These are phyloP conservation scores for Thermothielavioides terrestris DNA, from an alignment of 495 filamentous ascomycete genomes.

Conservation along the genomic window DNA sequence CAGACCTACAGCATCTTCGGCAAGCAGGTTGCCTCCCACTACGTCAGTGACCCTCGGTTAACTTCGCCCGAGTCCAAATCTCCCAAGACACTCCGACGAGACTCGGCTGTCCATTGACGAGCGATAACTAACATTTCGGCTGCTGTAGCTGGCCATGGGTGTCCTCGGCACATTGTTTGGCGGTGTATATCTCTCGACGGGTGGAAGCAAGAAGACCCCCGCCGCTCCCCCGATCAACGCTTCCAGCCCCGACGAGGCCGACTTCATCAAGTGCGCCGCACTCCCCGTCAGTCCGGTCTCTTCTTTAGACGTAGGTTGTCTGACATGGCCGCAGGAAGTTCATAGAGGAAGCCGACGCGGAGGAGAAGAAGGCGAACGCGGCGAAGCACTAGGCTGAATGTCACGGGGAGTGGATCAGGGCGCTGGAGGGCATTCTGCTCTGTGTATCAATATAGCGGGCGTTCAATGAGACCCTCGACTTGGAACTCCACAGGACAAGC, in stretches of 20 bases:
- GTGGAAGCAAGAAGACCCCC: conserved; percentile 55
- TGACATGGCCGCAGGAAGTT: conserved; percentile 57
- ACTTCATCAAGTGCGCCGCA: conserved; percentile 85
- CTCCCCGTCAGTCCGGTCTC: neutral
- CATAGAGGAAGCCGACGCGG: conserved; percentile 60
- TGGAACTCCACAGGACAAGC: neutral
- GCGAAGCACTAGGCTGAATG: conserved; percentile 13
- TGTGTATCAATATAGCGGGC: conserved; percentile 23
- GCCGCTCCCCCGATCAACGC: conserved; percentile 76
- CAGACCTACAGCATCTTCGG: conserved; percentile 76
- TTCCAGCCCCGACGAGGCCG: conserved; percentile 83
- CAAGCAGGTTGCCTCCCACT: conserved; percentile 86
- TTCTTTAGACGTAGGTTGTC: neutral
- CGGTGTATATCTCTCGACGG: conserved; percentile 42
- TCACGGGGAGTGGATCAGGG: neutral
- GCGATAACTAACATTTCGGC: conserved; percentile 19
- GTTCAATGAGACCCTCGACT: conserved; percentile 13
- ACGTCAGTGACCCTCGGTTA: conserved; percentile 53
- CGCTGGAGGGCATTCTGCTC: conserved; percentile 8
- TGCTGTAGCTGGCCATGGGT: conserved; percentile 71
- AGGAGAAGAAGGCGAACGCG: conserved; percentile 49
- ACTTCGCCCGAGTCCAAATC: neutral
- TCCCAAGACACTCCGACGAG: neutral
- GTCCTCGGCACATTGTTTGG: conserved; percentile 62
- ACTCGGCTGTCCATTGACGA: conserved; percentile 9